A percentile compares a stretch with the other conserved stretches of the same genome.
Conservation (phyloP, 192 early-diverging fungal genomes). For the Polychytrium aggregatum region DNA sequence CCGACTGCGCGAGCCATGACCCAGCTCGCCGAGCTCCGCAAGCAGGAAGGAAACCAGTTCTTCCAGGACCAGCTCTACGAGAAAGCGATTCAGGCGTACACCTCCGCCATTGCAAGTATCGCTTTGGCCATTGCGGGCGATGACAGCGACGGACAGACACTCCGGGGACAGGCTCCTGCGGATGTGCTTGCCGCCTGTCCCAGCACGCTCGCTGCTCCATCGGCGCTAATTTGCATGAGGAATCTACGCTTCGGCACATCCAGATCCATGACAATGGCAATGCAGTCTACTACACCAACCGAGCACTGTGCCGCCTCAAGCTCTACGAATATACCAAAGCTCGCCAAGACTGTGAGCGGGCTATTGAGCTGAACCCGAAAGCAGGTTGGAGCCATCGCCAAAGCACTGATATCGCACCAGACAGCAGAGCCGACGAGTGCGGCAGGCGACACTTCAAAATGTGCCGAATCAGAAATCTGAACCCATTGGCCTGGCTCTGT, state of each 20-base stretch:
- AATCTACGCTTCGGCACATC: neutral
- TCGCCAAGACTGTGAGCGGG: no score
- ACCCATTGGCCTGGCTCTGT: no score
- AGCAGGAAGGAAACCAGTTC: constrained; percentile 45
- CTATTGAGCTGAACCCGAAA: constrained; percentile 53
- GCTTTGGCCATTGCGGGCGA: neutral
- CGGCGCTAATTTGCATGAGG: neutral
- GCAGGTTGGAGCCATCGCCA: no score
- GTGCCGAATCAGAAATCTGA: no score
- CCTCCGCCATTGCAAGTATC: constrained; percentile 55
- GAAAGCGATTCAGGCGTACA: constrained; percentile 60
- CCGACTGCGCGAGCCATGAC: no score
- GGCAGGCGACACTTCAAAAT: no score
- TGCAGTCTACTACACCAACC: constrained; percentile 69
- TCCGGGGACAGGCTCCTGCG: neutral
- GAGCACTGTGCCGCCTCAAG: constrained; percentile 63
- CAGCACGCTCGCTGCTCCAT: neutral
- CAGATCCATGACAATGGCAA: constrained; percentile 52
- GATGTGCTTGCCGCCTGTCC: no score
- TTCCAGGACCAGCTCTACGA: constrained; percentile 48
- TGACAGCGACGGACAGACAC: neutral
- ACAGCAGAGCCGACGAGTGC: no score
- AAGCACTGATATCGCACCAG: no score
- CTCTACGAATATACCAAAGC: constrained; percentile 47
- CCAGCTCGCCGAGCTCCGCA: constrained; percentile 47